Evolutionary conservation across 2,329 filamentous ascomycete genomes (phyloP), one percentile per base, ranked within the genome.

Genomic region (Diaporthe citriasiana): DNA sequence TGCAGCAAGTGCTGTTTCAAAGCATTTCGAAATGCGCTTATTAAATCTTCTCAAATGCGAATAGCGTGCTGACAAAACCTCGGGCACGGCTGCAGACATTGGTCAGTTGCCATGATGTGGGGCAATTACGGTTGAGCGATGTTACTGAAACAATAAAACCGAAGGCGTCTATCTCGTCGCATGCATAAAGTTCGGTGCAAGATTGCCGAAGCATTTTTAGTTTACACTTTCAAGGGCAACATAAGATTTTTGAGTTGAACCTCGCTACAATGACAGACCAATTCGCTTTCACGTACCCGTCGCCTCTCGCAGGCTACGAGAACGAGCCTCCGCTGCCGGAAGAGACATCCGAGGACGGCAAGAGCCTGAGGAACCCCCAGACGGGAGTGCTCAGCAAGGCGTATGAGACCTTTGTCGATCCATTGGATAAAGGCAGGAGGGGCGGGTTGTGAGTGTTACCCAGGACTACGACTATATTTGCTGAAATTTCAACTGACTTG

Each of bases 351-450:
- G 90, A 89, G 50, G 94, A 98, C 81, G 94, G 94, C 63, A 97
- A 97, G 84, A 95, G 93, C 66, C 89, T 90, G 77, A 86, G 89
- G 70, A 97, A 97, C 78, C 90, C 90, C 0, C 86, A 89, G 42
- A 85, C 89, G 0, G 88, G 88, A 1, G 82, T 87, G 5, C 84
- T 89, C 66, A 96, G 93, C 81, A 84, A 88, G 70, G 90, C 93
- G 19, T 97, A 97, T 79, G 87, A 90, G 22, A 83, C 85, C 47
- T 98, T 98, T 78, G 83, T 88, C 0, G 86, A 89, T 3, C 93
- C 94, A 0, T 85, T 97, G 42, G 86, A 90, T 57, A 93, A 93
- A 73, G 91, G 88, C 3, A 82, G 80, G 2, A 87, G 90, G 8
- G 94, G 93, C 50, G 95, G 92, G 15, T 98, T 98, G 89, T 91